Percentiles rank a stretch among this genome's conserved stretches.
Conservation (phyloP, 495 filamentous ascomycete species). For the Hypoxylon subgilvum region DNA sequence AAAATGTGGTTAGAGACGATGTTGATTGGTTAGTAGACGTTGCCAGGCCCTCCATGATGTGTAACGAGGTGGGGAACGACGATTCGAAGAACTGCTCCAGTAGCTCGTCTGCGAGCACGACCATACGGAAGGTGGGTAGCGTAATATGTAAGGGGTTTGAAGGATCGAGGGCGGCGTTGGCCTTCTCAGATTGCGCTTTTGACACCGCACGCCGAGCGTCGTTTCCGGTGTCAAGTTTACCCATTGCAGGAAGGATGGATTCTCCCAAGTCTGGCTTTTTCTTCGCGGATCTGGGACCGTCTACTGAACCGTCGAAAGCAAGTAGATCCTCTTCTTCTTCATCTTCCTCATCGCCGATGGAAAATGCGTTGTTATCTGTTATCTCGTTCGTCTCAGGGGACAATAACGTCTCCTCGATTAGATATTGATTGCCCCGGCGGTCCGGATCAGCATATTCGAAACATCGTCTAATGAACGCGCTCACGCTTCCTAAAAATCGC, state of each 20-base stretch:
- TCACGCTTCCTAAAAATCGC: slow-evolving; percentile 86
- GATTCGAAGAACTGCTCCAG: slow-evolving; percentile 96
- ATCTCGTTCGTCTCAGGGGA: slow-evolving; percentile 31
- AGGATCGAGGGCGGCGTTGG: slow-evolving; percentile 90
- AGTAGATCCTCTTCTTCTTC: slow-evolving; percentile 74
- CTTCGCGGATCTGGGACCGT: slow-evolving; percentile 43
- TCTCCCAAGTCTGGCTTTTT: slow-evolving; percentile 36
- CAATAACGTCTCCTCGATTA: slow-evolving; percentile 24
- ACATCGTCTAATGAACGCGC: slow-evolving; percentile 91
- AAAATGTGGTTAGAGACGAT: slow-evolving; percentile 79
- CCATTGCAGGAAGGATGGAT: slow-evolving; percentile 32
- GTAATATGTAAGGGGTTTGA: slow-evolving; percentile 93
- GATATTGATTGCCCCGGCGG: slow-evolving; percentile 64
- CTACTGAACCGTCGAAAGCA: slow-evolving; percentile 51
- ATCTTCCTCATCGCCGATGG: slow-evolving; percentile 75
- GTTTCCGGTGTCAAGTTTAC: slow-evolving; percentile 32
- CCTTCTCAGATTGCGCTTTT: slow-evolving; percentile 63
- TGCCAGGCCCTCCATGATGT: slow-evolving; percentile 56
- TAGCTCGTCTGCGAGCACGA: slow-evolving; percentile 92
- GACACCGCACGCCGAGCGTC: slow-evolving; percentile 50
- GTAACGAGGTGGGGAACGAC: slow-evolving; percentile 70
- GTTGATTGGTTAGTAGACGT: slow-evolving; percentile 48
- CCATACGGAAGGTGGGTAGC: slow-evolving; percentile 97
- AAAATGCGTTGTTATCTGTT: slow-evolving; percentile 62
- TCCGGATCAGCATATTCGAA: slow-evolving; percentile 99